A percentile compares a stretch with the other conserved stretches of the same genome.
phyloP scores from a whole-genome alignment of 2,329 filamentous ascomycete genomes.

The Monosporascus ibericus region DNA sequence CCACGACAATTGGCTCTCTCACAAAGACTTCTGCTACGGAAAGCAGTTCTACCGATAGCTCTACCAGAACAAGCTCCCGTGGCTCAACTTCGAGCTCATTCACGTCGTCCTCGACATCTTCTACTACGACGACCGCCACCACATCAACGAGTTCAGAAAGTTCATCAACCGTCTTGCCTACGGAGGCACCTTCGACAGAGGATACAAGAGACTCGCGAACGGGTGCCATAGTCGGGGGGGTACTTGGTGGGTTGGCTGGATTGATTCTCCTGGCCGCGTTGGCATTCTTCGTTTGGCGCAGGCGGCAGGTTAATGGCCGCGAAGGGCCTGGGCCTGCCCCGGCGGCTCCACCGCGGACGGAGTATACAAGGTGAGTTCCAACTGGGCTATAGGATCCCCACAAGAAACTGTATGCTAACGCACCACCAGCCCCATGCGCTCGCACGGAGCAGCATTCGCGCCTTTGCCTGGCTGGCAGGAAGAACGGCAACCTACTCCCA shows the following conservation, averaged over 20 bases:
- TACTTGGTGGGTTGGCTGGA: conserved; percentile 44
- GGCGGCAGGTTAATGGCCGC: conserved; percentile 35
- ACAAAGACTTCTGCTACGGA: conserved; percentile 4
- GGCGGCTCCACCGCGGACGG: conserved; percentile 24
- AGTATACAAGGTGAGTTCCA: conserved; percentile 34
- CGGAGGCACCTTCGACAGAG: conserved; percentile 5
- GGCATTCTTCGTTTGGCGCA: conserved; percentile 37
- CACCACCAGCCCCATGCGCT: conserved; percentile 18
- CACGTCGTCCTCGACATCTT: conserved; percentile 4
- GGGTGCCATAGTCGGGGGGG: conserved; percentile 49
- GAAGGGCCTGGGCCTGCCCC: conserved; percentile 33
- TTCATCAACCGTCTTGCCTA: conserved; percentile 2
- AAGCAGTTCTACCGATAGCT: background rate
- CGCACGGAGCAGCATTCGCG: conserved; percentile 31
- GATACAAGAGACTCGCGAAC: conserved; percentile 26
- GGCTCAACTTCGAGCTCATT: conserved; percentile 1
- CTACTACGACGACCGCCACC: conserved; percentile 7
- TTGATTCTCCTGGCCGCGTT: conserved; percentile 37
- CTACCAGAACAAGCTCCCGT: conserved; percentile 2
- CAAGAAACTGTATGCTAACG: conserved; percentile 8
- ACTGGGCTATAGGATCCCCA: background rate
- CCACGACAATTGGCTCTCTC: conserved; percentile 35
- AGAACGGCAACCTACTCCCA: conserved; percentile 7
- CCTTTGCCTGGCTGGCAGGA: conserved; percentile 29
- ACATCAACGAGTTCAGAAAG: conserved; percentile 7